Evolutionary conservation across 108 stramenopile genomes (phyloP).

Genomic region (Stephanodiscus minutulus): DNA sequence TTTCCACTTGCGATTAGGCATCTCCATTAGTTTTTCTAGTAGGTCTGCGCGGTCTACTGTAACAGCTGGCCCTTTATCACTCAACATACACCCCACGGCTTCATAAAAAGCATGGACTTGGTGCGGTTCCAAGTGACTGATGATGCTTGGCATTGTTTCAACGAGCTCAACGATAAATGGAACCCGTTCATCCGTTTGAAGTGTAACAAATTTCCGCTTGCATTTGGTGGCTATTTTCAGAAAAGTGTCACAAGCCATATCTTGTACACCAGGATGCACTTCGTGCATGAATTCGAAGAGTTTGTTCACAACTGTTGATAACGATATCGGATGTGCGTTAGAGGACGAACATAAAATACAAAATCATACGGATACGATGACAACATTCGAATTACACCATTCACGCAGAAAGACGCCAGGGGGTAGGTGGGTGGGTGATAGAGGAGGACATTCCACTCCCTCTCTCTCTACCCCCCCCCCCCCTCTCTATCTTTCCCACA

Average conservation of each 20-base stretch:
- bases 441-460: background rate
- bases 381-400: background rate
- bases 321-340: background rate
- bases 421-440: background rate
- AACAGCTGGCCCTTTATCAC: slow-evolving; percentile 86
- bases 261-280: slow-evolving; percentile 98
- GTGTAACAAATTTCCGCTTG: slow-evolving; percentile 94
- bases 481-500: too few relatives aligned
- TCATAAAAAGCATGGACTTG: slow-evolving; percentile 99
- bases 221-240: slow-evolving; percentile 98
- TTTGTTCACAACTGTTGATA: slow-evolving; percentile 95
- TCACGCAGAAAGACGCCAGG: background rate
- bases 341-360: background rate
- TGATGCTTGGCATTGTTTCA: slow-evolving; percentile 87
- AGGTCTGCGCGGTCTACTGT: slow-evolving; percentile 84
- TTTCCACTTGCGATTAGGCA: slow-evolving; percentile 91
- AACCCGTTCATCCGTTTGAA: slow-evolving; percentile 86
- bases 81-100: slow-evolving; percentile 94
- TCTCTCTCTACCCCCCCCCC: too few relatives aligned
- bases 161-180: slow-evolving; percentile 95
- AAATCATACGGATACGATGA: background rate
- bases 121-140: slow-evolving; percentile 97
- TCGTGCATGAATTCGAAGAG: slow-evolving; percentile 99
- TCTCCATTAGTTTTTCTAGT: slow-evolving; percentile 89
- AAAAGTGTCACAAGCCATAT: slow-evolving; percentile 99